These are phyloP conservation scores for Termitomyces eurrhizus DNA, from an alignment of 768 basidiomycete species.

Conservation along the genomic window DNA sequence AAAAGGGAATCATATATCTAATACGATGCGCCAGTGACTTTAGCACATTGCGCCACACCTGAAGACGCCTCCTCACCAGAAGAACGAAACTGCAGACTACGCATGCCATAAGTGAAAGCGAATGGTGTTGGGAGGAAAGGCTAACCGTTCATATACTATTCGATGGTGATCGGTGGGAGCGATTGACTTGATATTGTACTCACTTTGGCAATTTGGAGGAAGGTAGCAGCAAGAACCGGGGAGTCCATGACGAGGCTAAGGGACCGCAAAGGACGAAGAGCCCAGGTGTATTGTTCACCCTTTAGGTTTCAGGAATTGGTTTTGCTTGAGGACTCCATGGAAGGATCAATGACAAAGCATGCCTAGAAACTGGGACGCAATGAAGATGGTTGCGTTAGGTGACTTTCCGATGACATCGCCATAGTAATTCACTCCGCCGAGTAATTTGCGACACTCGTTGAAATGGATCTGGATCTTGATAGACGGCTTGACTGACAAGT, in stretches of 20 bases:
- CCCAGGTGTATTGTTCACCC: background rate
- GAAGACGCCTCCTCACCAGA: background rate
- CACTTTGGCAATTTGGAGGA: conserved; percentile 3
- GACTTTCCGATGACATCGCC: background rate
- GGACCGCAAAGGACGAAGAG: background rate
- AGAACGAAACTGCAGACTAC: conserved; percentile 8
- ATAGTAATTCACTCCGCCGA: background rate
- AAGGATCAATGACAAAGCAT: background rate
- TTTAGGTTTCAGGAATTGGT: background rate
- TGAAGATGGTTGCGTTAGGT: background rate
- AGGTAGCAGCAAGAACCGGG: background rate
- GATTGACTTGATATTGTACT: background rate
- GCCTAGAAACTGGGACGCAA: background rate
- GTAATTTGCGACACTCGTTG: background rate
- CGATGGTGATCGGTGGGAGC: background rate
- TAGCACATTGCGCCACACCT: background rate
- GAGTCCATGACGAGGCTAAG: background rate
- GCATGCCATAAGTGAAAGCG: background rate
- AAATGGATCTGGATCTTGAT: background rate
- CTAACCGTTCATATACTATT: conserved; percentile 8
- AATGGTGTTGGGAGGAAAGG: background rate
- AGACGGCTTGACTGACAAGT: background rate
- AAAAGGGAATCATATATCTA: conserved; percentile 8
- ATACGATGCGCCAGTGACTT: background rate
- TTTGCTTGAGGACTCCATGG: background rate